These are phyloP conservation scores for Suhomyces guaymorum DNA, from an alignment of 1,139 yeast species.

Conservation along the genomic window DNA sequence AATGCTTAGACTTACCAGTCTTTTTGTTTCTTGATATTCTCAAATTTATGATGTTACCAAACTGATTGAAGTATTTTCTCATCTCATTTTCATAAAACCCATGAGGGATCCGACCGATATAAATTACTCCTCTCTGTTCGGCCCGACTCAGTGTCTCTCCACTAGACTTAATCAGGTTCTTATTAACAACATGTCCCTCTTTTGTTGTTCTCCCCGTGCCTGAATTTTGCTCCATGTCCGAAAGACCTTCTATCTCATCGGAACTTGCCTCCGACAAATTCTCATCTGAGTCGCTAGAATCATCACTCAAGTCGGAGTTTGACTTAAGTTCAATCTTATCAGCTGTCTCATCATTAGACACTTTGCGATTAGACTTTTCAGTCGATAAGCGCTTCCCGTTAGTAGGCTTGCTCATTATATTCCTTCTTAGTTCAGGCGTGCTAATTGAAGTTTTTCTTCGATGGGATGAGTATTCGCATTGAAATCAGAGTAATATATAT, in stretches of 20 bases:
- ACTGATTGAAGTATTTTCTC: conserved; percentile 80
- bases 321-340: no score
- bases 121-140: conserved; percentile 63
- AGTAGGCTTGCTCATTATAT: conserved; percentile 10
- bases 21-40: conserved; percentile 86
- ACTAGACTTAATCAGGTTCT: conserved; percentile 22
- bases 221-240: conserved; percentile 23
- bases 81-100: conserved; percentile 88
- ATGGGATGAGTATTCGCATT: conserved; percentile 13
- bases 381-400: conserved; percentile 10
- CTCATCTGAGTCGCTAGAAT: conserved; percentile 13
- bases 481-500: conserved; percentile 3
- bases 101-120: conserved; percentile 89
- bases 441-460: conserved; percentile 11
- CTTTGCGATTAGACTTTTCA: conserved; percentile 1
- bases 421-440: not conserved
- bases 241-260: conserved; percentile 26
- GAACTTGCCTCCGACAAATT: conserved; percentile 20
- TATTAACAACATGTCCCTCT: conserved; percentile 20
- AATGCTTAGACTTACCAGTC: conserved; percentile 91
- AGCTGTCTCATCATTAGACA: conserved; percentile 12
- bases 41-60: conserved; percentile 78
- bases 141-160: conserved; percentile 17
- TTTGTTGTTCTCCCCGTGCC: conserved; percentile 15
- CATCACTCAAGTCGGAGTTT: conserved; percentile 29